Conservation (phyloP, 1,139 yeast genomes). For the Hyphopichia fennica region DNA sequence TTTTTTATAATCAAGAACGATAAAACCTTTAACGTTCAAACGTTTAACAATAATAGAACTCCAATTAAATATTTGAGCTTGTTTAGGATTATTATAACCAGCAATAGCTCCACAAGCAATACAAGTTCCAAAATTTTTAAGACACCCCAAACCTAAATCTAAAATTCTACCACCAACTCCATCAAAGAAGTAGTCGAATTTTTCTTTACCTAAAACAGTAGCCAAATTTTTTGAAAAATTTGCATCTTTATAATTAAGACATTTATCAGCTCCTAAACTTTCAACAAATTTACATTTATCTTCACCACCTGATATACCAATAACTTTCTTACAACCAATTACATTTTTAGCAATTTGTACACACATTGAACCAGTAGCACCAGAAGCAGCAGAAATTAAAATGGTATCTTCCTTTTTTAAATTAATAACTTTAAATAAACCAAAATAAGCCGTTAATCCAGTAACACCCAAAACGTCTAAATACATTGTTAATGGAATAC, state of each 20-base stretch:
- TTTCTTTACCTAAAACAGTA: slow-evolving; percentile 15
- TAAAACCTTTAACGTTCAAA: slow-evolving; percentile 19
- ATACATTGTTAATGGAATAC: slow-evolving; percentile 30
- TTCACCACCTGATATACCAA: slow-evolving; percentile 30
- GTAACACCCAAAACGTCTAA: slow-evolving; percentile 43
- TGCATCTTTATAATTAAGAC: slow-evolving; percentile 22
- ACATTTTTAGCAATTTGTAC: slow-evolving; percentile 32
- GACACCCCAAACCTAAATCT: slow-evolving; percentile 17
- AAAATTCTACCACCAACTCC: slow-evolving; percentile 25
- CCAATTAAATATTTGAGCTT: slow-evolving; percentile 19
- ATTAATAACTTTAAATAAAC: slow-evolving; percentile 23
- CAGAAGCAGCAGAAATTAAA: slow-evolving; percentile 32
- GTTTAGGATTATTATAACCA: slow-evolving; percentile 23
- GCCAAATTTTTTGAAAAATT: slow-evolving; percentile 11
- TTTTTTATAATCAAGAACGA: slow-evolving; percentile 17
- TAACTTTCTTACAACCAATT: slow-evolving; percentile 25
- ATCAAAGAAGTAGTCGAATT: slow-evolving; percentile 21
- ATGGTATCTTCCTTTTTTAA: slow-evolving; percentile 25
- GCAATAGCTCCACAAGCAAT: slow-evolving; percentile 32
- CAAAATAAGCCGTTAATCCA: slow-evolving; percentile 32
- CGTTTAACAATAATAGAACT: slow-evolving; percentile 25
- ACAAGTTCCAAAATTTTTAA: slow-evolving; percentile 21
- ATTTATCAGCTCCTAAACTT: slow-evolving; percentile 30
- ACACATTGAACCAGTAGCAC: slow-evolving; percentile 32
- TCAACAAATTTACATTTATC: slow-evolving; percentile 31